Evolutionary conservation across 768 basidiomycete genomes (phyloP).

Genomic region (Pluteus cervinus): DNA sequence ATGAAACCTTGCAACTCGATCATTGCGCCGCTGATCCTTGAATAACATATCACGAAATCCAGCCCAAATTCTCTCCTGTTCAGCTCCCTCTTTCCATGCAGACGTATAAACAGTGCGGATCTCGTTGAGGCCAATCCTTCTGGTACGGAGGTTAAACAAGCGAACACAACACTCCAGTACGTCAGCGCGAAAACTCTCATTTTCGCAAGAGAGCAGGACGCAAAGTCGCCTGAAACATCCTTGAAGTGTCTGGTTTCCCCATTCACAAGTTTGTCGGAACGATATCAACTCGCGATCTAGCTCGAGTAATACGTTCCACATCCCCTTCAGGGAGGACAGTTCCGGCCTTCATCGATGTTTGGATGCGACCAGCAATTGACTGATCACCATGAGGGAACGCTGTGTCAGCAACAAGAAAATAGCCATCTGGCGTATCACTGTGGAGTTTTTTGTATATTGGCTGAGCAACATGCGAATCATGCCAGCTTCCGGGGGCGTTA

Average conservation of each 20-base stretch:
- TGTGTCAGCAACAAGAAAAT: conserved; percentile 37
- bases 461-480: conserved; percentile 35
- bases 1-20: conserved; percentile 27
- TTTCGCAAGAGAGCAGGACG: conserved; percentile 30
- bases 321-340: conserved; percentile 12
- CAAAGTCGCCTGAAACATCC: conserved; percentile 39
- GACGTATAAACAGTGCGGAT: conserved; percentile 34
- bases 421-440: conserved; percentile 29
- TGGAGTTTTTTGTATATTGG: conserved; percentile 30
- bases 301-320: conserved; percentile 13
- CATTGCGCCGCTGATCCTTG: conserved; percentile 21
- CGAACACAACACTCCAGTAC: conserved; percentile 30
- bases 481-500: conserved; percentile 45
- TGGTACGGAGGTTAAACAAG: conserved; percentile 27
- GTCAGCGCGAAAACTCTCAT: conserved; percentile 16
- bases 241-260: conserved; percentile 41
- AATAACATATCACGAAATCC: conserved; percentile 31
- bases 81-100: conserved; percentile 25
- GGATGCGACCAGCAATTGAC: conserved; percentile 25
- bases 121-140: conserved; percentile 32
- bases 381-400: conserved; percentile 35
- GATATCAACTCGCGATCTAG: conserved; percentile 36
- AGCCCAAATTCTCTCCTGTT: conserved; percentile 26
- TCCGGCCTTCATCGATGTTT: conserved; percentile 31
- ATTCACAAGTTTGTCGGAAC: conserved; percentile 43